These are phyloP conservation scores for Eucommia ulmoides DNA, from an alignment of 257 asterid species.

Conservation along the genomic window DNA sequence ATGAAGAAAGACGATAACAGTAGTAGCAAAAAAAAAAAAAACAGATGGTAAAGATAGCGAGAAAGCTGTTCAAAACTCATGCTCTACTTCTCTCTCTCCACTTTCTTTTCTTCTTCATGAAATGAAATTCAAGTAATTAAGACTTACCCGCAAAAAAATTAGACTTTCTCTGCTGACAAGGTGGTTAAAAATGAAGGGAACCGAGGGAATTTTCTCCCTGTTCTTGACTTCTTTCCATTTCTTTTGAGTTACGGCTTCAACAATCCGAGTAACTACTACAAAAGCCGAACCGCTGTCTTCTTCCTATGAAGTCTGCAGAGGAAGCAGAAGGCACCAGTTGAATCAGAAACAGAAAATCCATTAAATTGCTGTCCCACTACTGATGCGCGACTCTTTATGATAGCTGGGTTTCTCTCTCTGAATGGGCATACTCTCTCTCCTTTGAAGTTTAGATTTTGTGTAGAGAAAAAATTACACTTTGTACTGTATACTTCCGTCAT, in stretches of 20 bases:
- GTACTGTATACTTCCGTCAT: too few relatives aligned
- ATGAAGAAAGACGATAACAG: conserved; percentile 13
- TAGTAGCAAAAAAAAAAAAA: neutral
- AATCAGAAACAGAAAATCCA: neutral
- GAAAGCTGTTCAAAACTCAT: neutral
- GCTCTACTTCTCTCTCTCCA: conserved; percentile 2
- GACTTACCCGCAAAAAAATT: neutral
- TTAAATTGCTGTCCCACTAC: neutral
- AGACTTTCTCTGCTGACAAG: neutral
- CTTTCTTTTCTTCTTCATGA: neutral
- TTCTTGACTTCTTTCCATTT: neutral
- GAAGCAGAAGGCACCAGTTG: neutral
- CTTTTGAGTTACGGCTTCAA: too few relatives aligned
- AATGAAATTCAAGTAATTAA: neutral
- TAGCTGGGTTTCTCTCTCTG: too few relatives aligned
- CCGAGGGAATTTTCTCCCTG: neutral
- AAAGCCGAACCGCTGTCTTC: neutral
- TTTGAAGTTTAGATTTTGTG: too few relatives aligned
- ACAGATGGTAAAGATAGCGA: neutral
- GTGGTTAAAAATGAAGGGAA: neutral
- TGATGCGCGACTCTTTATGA: too few relatives aligned
- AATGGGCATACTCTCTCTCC: too few relatives aligned
- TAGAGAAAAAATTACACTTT: too few relatives aligned
- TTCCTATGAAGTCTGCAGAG: neutral
- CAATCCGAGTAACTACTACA: neutral